These are phyloP conservation scores for Colletotrichum endophyticum DNA, from an alignment of 2,329 filamentous ascomycete genomes.

Conservation along the genomic window DNA sequence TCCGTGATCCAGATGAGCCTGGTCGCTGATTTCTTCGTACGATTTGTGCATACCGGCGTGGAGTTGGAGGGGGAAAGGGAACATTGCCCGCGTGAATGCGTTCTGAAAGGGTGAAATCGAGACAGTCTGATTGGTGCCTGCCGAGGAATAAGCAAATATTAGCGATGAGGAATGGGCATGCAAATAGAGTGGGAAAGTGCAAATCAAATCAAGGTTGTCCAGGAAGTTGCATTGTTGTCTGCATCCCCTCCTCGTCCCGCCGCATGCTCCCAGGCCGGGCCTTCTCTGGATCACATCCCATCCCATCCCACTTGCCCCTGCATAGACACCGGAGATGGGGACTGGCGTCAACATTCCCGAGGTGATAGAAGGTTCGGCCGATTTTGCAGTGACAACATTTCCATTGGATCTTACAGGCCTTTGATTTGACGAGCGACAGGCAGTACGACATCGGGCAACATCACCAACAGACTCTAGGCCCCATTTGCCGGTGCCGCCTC, in stretches of 20 bases:
- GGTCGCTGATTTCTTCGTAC: not conserved
- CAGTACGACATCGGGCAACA: not conserved
- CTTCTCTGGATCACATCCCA: not conserved
- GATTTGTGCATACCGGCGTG: conserved; percentile 1
- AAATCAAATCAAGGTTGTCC: not conserved
- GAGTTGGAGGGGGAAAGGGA: not conserved
- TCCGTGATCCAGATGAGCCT: not conserved
- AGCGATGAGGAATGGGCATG: not conserved
- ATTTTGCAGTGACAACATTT: not conserved
- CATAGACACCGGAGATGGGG: not conserved
- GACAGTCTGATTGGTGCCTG: not conserved
- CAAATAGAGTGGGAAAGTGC: not conserved
- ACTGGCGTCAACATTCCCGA: not conserved
- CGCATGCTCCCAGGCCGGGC: not conserved
- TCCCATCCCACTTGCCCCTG: not conserved
- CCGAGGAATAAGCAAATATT: not conserved
- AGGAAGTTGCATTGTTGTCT: not conserved
- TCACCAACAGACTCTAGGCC: not conserved
- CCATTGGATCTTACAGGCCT: not conserved
- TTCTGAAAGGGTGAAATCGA: not conserved
- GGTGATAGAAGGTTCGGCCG: not conserved
- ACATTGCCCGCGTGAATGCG: not conserved
- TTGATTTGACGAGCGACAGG: not conserved
- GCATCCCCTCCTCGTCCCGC: not conserved
- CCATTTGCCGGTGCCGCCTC: not conserved